These are phyloP conservation scores for Alopecurus myosuroides DNA, from an alignment of 176 grass and related monocot species.

Conservation along the genomic window DNA sequence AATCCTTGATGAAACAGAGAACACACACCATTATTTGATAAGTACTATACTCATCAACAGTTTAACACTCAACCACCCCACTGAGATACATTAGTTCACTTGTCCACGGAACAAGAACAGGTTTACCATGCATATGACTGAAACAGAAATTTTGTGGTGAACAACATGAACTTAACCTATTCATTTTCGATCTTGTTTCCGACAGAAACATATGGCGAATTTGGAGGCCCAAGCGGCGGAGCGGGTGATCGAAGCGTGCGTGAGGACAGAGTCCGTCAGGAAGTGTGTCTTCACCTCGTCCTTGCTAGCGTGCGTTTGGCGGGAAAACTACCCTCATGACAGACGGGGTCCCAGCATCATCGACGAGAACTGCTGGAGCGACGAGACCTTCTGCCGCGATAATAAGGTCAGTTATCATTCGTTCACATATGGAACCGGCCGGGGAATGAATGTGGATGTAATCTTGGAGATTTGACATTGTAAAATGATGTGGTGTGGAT, in stretches of 20 bases:
- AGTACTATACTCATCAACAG: background rate
- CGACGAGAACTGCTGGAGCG: slow-evolving; percentile 96
- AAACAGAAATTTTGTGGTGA: background rate
- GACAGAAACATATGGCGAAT: slow-evolving; percentile 90
- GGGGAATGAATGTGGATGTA: background rate
- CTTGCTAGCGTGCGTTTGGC: slow-evolving; percentile 74
- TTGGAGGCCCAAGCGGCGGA: slow-evolving; percentile 79
- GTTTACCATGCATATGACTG: background rate
- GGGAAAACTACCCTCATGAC: slow-evolving; percentile 42
- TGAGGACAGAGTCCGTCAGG: slow-evolving; percentile 72
- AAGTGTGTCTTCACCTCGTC: slow-evolving; percentile 95
- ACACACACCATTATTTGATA: background rate
- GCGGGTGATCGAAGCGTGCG: slow-evolving; percentile 80
- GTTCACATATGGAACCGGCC: background rate
- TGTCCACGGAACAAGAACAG: background rate
- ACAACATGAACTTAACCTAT: background rate
- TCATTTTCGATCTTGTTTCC: background rate
- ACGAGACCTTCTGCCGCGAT: slow-evolving; percentile 83
- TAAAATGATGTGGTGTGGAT: background rate
- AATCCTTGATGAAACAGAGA: background rate
- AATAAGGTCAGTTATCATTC: slow-evolving; percentile 60
- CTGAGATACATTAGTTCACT: background rate
- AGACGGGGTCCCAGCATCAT: slow-evolving; percentile 52
- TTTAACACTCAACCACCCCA: background rate
- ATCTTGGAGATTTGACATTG: background rate